These are phyloP conservation scores for Spathaspora passalidarum DNA, from an alignment of 805 yeast genomes.

Conservation along the genomic window DNA sequence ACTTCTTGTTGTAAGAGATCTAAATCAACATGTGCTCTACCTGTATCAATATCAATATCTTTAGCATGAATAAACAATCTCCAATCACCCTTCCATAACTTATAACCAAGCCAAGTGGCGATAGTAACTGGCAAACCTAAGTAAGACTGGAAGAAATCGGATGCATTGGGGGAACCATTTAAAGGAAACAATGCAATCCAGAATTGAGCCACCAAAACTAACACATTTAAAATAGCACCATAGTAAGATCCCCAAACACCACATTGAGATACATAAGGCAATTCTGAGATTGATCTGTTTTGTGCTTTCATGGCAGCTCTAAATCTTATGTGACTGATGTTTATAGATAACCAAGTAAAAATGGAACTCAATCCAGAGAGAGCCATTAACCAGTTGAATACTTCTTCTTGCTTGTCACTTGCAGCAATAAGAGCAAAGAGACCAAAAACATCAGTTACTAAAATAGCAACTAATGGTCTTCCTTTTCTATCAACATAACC, in stretches of 20 bases:
- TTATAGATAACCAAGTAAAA: slow-evolving; percentile 62
- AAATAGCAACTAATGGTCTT: slow-evolving; percentile 60
- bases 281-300: slow-evolving; percentile 47
- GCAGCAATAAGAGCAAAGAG: slow-evolving; percentile 64
- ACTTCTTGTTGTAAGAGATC: slow-evolving; percentile 33
- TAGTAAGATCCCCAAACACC: slow-evolving; percentile 54
- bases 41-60: slow-evolving; percentile 34
- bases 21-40: slow-evolving; percentile 30
- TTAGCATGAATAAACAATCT: slow-evolving; percentile 22
- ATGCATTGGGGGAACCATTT: slow-evolving; percentile 33
- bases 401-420: slow-evolving; percentile 44
- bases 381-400: slow-evolving; percentile 64
- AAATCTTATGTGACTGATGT: slow-evolving; percentile 58
- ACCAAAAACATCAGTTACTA: slow-evolving; percentile 52
- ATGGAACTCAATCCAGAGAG: slow-evolving; percentile 61
- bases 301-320: slow-evolving; percentile 57
- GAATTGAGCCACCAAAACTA: slow-evolving; percentile 57
- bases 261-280: slow-evolving; percentile 50
- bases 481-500: slow-evolving; percentile 65
- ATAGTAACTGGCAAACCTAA: slow-evolving; percentile 32
- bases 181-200: slow-evolving; percentile 66
- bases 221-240: slow-evolving; percentile 46
- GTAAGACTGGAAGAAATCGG: slow-evolving; percentile 28
- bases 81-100: slow-evolving; percentile 27
- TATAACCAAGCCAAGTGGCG: slow-evolving; percentile 28